Conservation (phyloP, 768 basidiomycete genomes). For the Lactarius sp. region DNA sequence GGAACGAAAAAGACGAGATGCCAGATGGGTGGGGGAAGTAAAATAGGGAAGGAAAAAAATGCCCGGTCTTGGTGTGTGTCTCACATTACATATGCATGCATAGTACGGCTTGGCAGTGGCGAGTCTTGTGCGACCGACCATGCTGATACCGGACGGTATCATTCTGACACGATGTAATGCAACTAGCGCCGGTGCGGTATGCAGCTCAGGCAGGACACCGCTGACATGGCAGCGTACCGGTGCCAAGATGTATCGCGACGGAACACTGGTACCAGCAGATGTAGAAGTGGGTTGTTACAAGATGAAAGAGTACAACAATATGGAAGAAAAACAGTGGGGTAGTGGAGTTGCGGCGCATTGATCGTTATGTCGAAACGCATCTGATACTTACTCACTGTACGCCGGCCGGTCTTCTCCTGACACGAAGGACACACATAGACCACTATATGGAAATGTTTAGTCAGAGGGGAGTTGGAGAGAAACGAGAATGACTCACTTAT, state of each 20-base stretch:
- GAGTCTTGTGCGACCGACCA: conserved; percentile 18
- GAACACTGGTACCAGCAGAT: conserved; percentile 20
- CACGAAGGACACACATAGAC: conserved; percentile 53
- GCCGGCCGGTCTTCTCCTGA: conserved; percentile 53
- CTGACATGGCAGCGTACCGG: conserved; percentile 15
- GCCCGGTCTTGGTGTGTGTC: conserved; percentile 4
- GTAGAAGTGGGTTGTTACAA: conserved; percentile 24
- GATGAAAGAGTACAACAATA: conserved; percentile 25
- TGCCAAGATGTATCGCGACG: conserved; percentile 18
- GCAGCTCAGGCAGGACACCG: conserved; percentile 18
- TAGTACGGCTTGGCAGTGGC: not conserved
- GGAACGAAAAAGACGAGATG: not conserved
- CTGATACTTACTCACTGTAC: conserved; percentile 70
- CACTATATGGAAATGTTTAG: conserved; percentile 35
- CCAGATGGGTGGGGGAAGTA: not conserved
- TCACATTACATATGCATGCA: conserved; percentile 22
- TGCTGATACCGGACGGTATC: conserved; percentile 17
- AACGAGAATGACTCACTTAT: conserved; percentile 53
- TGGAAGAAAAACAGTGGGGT: conserved; percentile 6
- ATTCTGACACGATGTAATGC: conserved; percentile 20
- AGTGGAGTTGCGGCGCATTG: conserved; percentile 1
- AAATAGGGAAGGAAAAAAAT: not conserved
- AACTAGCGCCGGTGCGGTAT: conserved; percentile 10
- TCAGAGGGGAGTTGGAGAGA: conserved; percentile 4
- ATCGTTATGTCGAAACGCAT: conserved; percentile 17